Percentiles rank a stretch among this genome's conserved stretches.
phyloP scores from a whole-genome alignment of 805 yeast genomes.

The Metschnikowia corniflorae region DNA sequence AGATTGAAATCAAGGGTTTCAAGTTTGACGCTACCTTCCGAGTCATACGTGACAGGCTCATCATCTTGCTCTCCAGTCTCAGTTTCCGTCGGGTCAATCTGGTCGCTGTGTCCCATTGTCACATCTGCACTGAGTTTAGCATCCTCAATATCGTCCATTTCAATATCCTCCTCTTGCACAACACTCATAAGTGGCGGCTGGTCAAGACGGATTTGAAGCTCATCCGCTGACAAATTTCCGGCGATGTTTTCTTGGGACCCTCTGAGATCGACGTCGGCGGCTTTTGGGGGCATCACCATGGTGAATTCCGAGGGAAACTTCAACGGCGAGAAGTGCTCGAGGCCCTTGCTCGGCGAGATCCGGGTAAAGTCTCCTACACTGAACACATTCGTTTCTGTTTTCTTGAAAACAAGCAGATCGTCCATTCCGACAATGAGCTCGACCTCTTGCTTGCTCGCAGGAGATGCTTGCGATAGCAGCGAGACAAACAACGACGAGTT shows the following conservation, averaged over 20 bases:
- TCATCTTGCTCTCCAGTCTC: neutral
- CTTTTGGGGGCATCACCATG: conserved; percentile 25
- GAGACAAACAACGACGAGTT: conserved; percentile 26
- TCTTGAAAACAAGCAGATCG: conserved; percentile 15
- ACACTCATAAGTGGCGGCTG: conserved; percentile 3
- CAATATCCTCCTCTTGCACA: conserved; percentile 6
- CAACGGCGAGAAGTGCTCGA: conserved; percentile 25
- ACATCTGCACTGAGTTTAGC: conserved; percentile 1
- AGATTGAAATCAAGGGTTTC: conserved; percentile 4
- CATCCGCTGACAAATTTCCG: neutral
- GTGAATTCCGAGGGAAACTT: conserved; percentile 33
- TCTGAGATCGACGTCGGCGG: neutral
- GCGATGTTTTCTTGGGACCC: neutral
- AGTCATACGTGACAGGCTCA: neutral
- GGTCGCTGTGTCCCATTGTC: neutral
- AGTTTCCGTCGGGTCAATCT: neutral
- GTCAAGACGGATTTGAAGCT: conserved; percentile 4
- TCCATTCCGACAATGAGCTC: conserved; percentile 33
- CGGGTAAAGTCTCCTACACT: conserved; percentile 28
- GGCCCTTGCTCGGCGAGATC: conserved; percentile 21
- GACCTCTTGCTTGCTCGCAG: conserved; percentile 28
- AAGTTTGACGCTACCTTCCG: conserved; percentile 2
- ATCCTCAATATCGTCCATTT: conserved; percentile 4
- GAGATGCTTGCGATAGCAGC: conserved; percentile 23
- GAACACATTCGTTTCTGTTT: conserved; percentile 14